A percentile compares a stretch with the other conserved stretches of the same genome.
phyloP scores from a whole-genome alignment of 768 basidiomycete genomes.

The Amanita exitialis region DNA sequence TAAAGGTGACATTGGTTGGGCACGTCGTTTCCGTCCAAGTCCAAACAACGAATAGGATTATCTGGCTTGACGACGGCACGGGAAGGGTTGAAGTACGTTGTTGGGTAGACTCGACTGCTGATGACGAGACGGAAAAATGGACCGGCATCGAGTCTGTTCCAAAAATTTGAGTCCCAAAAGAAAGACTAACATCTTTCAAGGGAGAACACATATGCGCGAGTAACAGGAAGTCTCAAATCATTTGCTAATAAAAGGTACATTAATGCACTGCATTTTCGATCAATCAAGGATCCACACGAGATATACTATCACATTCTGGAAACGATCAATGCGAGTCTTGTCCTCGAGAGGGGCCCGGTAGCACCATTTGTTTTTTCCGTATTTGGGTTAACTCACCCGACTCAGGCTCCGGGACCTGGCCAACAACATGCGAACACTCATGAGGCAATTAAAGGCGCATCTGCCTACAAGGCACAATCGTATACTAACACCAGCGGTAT shows the following conservation, averaged over 20 bases:
- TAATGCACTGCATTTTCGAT: constrained; percentile 65
- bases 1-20: constrained; percentile 67
- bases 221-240: constrained; percentile 72
- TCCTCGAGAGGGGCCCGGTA: constrained; percentile 59
- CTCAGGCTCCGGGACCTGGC: constrained; percentile 23
- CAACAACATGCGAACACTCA: constrained; percentile 11
- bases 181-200: constrained; percentile 25
- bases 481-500: constrained; percentile 15
- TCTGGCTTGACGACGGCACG: constrained; percentile 80
- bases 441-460: constrained; percentile 13
- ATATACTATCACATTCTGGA: constrained; percentile 77
- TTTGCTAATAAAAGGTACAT: constrained; percentile 80
- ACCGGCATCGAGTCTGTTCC: constrained; percentile 33
- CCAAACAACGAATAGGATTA: constrained; percentile 75
- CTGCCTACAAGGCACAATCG: constrained; percentile 33
- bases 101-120: constrained; percentile 65
- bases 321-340: constrained; percentile 56
- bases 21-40: constrained; percentile 58
- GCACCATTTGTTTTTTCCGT: constrained; percentile 12
- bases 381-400: constrained; percentile 2
- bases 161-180: neutral
- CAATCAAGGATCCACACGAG: constrained; percentile 63
- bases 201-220: constrained; percentile 68
- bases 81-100: constrained; percentile 68
- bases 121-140: constrained; percentile 42